Base-by-base conservation (phyloP, 257 asterid species). In the Solanum arcanum region DNA sequence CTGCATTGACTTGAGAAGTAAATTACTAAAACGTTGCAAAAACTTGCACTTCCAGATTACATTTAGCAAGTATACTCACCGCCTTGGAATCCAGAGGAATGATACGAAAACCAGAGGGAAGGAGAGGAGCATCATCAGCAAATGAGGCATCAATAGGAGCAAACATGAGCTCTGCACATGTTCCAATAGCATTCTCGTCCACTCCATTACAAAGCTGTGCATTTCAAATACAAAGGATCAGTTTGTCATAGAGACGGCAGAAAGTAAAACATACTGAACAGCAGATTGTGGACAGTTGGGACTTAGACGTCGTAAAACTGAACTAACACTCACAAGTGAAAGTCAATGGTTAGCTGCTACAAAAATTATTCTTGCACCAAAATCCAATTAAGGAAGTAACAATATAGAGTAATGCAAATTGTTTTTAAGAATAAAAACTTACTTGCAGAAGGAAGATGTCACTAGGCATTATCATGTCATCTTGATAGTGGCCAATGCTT, bases 141-240 rank as follows among this genome's bases (percentile, higher is more conserved):
- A 97, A 96, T 47, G 99, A 94, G 87, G 98, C 98, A 59, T 97
- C 99, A 33, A 97, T 97, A 8, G 99, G 99, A 21, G 99, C 99
- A 89, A 95, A 97, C 86, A 97, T 87, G 77, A 97, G 98, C 89
- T 97, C 99, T 8, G 98, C 93, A 68, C 98, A 93, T 29, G 93
- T 91, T 4, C 99, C 99, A 9, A 95, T 86, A 6, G 95, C 95
- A 83, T 88, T 95, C 92, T 96, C 99, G 70, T 97, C 98, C 84
- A 97, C 98, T 85, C 99, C 99, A 64, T 92, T 94, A 86, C 98
- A 97, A 37, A 96, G 95, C 99, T 96, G 94, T 87, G 86, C 64
- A 85, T 80, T 85, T 78, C 39, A 69, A 80, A 83, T 37, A 81
- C 41, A 39, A 39, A 86, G 25, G 25, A 69, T 70, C 66, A 60